phyloP scores from a whole-genome alignment of 2,329 filamentous ascomycete species.

The Balansia obtecta region DNA sequence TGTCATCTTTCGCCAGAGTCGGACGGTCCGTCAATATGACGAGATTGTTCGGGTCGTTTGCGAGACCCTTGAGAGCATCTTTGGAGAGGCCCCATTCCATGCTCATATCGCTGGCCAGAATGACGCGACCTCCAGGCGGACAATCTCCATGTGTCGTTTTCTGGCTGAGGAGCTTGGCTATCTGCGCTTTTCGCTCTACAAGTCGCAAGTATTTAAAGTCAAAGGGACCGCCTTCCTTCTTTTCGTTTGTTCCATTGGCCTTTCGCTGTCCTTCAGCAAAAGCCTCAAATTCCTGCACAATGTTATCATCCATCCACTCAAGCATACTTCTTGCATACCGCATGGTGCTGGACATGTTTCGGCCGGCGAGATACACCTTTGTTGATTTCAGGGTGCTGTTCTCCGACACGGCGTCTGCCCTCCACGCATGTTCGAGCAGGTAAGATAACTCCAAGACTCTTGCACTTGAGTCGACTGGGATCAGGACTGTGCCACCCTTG shows the following conservation, averaged over 20 bases:
- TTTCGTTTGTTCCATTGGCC: conserved; percentile 33
- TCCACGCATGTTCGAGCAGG: conserved; percentile 85
- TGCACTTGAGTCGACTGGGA: conserved; percentile 92
- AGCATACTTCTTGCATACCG: conserved; percentile 88
- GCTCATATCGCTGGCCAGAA: conserved; percentile 80
- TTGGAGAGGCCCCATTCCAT: conserved; percentile 93
- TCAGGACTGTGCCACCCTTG: conserved; percentile 79
- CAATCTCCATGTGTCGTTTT: conserved; percentile 23
- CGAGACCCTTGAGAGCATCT: conserved; percentile 61
- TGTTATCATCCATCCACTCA: conserved; percentile 97
- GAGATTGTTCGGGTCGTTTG: conserved; percentile 66
- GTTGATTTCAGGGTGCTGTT: conserved; percentile 39
- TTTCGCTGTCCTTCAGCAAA: conserved; percentile 41
- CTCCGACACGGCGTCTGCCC: conserved; percentile 43
- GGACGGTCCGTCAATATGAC: conserved; percentile 76
- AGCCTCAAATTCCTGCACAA: conserved; percentile 82
- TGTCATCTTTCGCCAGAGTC: conserved; percentile 23
- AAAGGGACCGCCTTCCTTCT: conserved; percentile 60
- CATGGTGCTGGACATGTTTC: conserved; percentile 78
- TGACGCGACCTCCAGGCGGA: conserved; percentile 50
- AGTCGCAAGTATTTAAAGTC: conserved; percentile 79
- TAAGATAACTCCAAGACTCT: conserved; percentile 86
- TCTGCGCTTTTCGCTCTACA: conserved; percentile 68
- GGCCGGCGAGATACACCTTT: conserved; percentile 71
- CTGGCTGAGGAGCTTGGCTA: conserved; percentile 54